These are phyloP conservation scores for Blepharisma undulans DNA, from an alignment of 169 alveolate species.

Conservation along the genomic window DNA sequence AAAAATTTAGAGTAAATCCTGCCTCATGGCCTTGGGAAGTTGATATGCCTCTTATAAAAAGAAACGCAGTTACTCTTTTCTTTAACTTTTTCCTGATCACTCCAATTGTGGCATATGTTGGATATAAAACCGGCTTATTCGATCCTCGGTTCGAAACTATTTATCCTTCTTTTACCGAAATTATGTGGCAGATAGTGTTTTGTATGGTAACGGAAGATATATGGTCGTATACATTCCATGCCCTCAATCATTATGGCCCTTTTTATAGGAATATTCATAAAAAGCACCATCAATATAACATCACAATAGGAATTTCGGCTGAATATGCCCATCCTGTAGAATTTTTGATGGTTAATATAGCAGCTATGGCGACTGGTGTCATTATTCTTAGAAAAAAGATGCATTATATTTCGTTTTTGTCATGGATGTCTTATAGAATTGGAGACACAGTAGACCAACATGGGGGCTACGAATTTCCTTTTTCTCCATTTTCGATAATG, in stretches of 20 bases:
- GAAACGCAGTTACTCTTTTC: not conserved
- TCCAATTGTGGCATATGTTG: not conserved
- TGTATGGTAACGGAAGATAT: conserved; percentile 74
- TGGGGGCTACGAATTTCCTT: conserved; percentile 60
- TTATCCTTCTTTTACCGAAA: not conserved
- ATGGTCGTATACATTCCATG: conserved; percentile 59
- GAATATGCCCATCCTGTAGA: conserved; percentile 74
- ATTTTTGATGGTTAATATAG: conserved; percentile 47
- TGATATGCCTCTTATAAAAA: conserved; percentile 9
- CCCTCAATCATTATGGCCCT: conserved; percentile 54
- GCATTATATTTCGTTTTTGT: conserved; percentile 42
- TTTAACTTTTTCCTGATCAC: conserved; percentile 34
- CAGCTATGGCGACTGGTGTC: conserved; percentile 55
- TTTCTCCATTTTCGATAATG: conserved; percentile 50
- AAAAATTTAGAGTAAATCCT: conserved; percentile 5
- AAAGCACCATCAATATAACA: conserved; percentile 62
- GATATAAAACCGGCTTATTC: not conserved
- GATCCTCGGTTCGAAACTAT: not conserved
- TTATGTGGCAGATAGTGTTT: conserved; percentile 47
- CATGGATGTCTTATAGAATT: conserved; percentile 47
- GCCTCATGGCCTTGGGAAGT: conserved; percentile 76
- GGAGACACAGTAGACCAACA: conserved; percentile 63
- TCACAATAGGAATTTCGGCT: conserved; percentile 58
- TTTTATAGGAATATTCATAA: conserved; percentile 61
- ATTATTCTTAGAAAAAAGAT: conserved; percentile 42